A percentile compares a stretch with the other conserved stretches of the same genome.
These are phyloP conservation scores for Chrysopogon serrulatus DNA, from an alignment of 176 grass and related monocot genomes.

Conservation along the genomic window DNA sequence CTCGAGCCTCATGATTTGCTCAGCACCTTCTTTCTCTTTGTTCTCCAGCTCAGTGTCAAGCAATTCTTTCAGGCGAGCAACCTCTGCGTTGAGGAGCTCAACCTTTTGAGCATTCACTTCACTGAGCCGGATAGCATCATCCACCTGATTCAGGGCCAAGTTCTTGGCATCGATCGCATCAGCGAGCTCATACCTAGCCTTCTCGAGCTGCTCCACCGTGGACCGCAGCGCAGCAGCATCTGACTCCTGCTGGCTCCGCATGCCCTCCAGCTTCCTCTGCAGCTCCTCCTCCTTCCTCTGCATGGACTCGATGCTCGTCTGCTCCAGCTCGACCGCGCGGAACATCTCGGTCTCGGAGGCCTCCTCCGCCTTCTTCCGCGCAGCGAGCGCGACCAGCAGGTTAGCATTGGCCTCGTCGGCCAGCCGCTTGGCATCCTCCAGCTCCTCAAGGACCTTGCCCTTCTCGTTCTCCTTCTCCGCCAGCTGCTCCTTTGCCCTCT, in stretches of 20 bases:
- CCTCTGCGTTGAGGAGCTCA: constrained; percentile 40
- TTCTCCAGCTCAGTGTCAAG: constrained; percentile 38
- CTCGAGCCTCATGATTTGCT: constrained; percentile 36
- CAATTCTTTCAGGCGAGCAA: constrained; percentile 36
- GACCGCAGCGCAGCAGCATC: constrained; percentile 30
- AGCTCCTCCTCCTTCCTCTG: constrained; percentile 66
- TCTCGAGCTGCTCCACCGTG: constrained; percentile 45
- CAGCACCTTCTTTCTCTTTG: constrained; percentile 32
- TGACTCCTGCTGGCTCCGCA: constrained; percentile 42
- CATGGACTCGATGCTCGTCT: constrained; percentile 46
- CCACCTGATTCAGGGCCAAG: constrained; percentile 44
- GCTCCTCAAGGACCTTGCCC: constrained; percentile 39
- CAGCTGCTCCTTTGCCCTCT: constrained; percentile 47
- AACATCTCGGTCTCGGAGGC: constrained; percentile 43
- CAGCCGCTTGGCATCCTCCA: constrained; percentile 48
- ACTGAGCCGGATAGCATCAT: constrained; percentile 37
- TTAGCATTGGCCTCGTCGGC: constrained; percentile 56
- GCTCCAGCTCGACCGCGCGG: constrained; percentile 45
- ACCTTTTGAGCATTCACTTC: constrained; percentile 59
- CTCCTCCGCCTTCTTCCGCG: constrained; percentile 50
- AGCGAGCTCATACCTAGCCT: constrained; percentile 48
- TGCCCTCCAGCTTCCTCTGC: constrained; percentile 50
- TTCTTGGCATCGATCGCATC: constrained; percentile 58
- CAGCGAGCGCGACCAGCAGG: constrained; percentile 32
- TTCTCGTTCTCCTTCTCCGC: constrained; percentile 56